phyloP scores from a whole-genome alignment of 148 eudicot species.

The Chenopodium formosanum region DNA sequence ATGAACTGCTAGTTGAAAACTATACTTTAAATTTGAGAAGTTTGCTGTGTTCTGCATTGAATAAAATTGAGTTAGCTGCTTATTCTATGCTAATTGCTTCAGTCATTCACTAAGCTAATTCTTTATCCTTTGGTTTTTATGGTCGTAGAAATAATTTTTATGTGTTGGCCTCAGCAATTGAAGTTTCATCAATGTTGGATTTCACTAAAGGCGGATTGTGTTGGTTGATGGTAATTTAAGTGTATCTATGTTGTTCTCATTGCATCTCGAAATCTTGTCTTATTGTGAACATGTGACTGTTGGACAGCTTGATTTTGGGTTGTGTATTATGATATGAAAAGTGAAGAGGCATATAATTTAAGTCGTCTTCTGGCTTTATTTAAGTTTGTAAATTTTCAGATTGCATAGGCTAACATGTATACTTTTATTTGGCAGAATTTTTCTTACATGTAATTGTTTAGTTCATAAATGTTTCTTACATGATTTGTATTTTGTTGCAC shows the following conservation, averaged over 20 bases:
- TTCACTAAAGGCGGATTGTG: not conserved
- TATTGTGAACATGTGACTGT: not conserved
- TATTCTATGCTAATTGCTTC: too few species aligned
- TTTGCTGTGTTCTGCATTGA: not conserved
- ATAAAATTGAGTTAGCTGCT: not conserved
- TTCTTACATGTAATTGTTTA: not conserved
- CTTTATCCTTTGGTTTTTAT: too few species aligned
- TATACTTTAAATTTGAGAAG: not conserved
- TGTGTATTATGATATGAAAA: not conserved
- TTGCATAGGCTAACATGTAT: not conserved
- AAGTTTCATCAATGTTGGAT: not conserved
- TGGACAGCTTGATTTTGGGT: not conserved
- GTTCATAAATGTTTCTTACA: not conserved
- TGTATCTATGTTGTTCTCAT: not conserved
- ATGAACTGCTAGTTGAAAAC: not conserved
- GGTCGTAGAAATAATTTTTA: too few species aligned
- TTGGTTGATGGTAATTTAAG: not conserved
- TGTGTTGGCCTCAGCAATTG: not conserved
- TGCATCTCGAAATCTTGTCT: not conserved
- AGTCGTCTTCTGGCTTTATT: not conserved
- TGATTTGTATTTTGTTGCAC: conserved; percentile 22
- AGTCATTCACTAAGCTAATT: too few species aligned
- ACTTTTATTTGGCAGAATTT: not conserved
- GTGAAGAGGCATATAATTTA: not conserved
- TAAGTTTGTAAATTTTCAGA: not conserved